phyloP scores from a whole-genome alignment of 306 rosid genomes.

The Casuarina glauca region DNA sequence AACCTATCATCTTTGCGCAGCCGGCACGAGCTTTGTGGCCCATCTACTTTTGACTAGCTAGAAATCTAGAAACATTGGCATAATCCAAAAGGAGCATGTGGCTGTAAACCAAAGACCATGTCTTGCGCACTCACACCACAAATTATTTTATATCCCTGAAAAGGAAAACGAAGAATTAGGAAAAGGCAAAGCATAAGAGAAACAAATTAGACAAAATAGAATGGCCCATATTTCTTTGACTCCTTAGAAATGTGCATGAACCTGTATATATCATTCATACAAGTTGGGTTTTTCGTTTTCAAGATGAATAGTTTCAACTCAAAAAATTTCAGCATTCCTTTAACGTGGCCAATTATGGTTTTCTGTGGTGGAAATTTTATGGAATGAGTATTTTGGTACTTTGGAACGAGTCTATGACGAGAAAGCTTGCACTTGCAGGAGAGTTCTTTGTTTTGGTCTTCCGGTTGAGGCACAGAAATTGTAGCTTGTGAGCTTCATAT shows the following conservation, averaged over 20 bases:
- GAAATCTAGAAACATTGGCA: neutral
- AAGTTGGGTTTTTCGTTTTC: neutral
- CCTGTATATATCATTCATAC: conserved; percentile 23
- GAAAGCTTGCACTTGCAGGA: too few species aligned
- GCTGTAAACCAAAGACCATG: neutral
- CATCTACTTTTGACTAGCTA: neutral
- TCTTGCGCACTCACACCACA: neutral
- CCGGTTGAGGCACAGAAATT: too few species aligned
- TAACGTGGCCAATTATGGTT: neutral
- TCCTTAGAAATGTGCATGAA: conserved; percentile 24
- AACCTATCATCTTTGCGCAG: neutral
- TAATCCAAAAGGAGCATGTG: neutral
- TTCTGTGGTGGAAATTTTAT: neutral
- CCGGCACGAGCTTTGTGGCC: neutral
- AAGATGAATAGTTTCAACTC: conserved; percentile 10
- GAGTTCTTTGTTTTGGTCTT: too few species aligned
- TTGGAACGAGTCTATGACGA: too few species aligned
- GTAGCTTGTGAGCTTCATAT: too few species aligned
- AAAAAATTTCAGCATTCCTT: neutral
- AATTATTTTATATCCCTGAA: neutral
- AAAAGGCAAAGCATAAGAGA: neutral
- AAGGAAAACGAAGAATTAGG: neutral
- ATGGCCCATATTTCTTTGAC: neutral
- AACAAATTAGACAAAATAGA: neutral
- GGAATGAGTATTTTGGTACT: neutral